Conservation (phyloP, 495 filamentous ascomycete species). For the Daldinia bambusicola region DNA sequence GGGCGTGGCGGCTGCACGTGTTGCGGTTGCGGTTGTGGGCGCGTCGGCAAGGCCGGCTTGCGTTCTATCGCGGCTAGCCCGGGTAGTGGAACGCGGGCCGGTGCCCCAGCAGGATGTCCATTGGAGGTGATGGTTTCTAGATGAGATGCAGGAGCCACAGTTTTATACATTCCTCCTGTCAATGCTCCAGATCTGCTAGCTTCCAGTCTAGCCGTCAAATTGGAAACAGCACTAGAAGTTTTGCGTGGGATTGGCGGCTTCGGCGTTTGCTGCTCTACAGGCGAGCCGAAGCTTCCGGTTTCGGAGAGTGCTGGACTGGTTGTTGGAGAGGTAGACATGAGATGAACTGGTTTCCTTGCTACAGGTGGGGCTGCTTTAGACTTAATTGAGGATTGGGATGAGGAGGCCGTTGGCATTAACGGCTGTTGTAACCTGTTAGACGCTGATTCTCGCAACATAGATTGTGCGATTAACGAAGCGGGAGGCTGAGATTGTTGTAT, state of each 20-base stretch:
- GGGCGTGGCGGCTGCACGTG: slow-evolving; percentile 44
- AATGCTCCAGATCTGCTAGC: slow-evolving; percentile 37
- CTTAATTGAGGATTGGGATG: slow-evolving; percentile 48
- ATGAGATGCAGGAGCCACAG: slow-evolving; percentile 13
- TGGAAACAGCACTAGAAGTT: slow-evolving; percentile 40
- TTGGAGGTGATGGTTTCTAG: slow-evolving; percentile 13
- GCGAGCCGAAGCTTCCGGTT: slow-evolving; percentile 11
- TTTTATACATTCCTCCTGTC: slow-evolving; percentile 42
- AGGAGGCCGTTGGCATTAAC: slow-evolving; percentile 40
- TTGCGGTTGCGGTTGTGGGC: slow-evolving; percentile 40
- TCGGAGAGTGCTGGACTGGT: slow-evolving; percentile 43
- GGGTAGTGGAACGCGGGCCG: slow-evolving; percentile 35
- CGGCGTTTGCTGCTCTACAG: slow-evolving; percentile 30
- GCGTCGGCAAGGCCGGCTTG: slow-evolving; percentile 40
- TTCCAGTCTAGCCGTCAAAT: slow-evolving; percentile 45
- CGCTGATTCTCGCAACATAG: slow-evolving; percentile 18
- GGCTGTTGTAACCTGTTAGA: slow-evolving; percentile 16
- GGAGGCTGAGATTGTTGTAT: slow-evolving; percentile 35
- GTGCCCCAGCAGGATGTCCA: slow-evolving; percentile 8
- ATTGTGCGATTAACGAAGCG: slow-evolving; percentile 17
- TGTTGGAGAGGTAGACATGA: slow-evolving; percentile 53
- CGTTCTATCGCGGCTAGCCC: slow-evolving; percentile 35
- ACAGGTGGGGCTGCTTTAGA: slow-evolving; percentile 63
- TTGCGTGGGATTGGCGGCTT: slow-evolving; percentile 42
- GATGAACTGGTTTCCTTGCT: slow-evolving; percentile 64